Evolutionary conservation across 345 rosid species (phyloP).

Genomic region (Schrenkiella parvula): DNA sequence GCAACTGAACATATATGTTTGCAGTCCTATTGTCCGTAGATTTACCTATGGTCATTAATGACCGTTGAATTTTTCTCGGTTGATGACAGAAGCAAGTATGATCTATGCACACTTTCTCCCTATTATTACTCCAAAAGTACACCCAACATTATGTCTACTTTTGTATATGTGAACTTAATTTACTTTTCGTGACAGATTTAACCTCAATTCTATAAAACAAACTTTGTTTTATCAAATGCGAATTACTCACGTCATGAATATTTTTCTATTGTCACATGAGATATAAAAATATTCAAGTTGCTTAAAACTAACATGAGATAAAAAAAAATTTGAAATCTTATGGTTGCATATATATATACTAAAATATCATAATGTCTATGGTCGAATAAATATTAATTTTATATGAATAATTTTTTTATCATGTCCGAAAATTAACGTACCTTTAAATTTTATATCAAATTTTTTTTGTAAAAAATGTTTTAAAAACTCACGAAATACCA

Average conservation of each 20-base stretch:
- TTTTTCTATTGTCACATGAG: too few species aligned
- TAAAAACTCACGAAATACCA: not conserved
- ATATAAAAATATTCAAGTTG: too few species aligned
- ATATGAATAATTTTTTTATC: too few species aligned
- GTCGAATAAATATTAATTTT: too few species aligned
- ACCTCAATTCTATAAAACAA: not conserved
- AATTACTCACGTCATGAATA: too few species aligned
- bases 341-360: not conserved
- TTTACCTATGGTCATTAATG: conserved; percentile 25
- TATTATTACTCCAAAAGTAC: not conserved
- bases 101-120: not conserved
- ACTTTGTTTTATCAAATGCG: not conserved
- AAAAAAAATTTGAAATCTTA: not conserved
- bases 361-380: not conserved
- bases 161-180: not conserved
- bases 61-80: conserved; percentile 42
- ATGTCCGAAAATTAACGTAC: too few species aligned
- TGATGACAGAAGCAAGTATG: conserved; percentile 3
- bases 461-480: too few species aligned
- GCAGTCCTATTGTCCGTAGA: conserved; percentile 6
- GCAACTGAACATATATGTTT: not conserved
- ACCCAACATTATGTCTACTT: conserved; percentile 8
- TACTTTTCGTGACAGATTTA: not conserved
- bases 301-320: too few species aligned
- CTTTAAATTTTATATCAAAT: too few species aligned